Conservation (phyloP, 768 basidiomycete species). For the Collybiopsis confluens region DNA sequence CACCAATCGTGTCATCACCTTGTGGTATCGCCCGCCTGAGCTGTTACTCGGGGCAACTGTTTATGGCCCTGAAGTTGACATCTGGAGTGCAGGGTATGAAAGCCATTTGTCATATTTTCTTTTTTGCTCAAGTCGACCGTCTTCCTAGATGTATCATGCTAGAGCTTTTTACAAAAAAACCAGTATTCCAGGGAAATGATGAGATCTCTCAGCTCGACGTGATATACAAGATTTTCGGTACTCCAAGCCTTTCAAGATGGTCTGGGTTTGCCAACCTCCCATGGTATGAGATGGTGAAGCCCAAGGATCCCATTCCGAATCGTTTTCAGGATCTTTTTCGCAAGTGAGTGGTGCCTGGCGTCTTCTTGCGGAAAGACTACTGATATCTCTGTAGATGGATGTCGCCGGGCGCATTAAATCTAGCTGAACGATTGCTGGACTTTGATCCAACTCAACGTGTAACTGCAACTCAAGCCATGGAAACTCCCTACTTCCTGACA, state of each 20-base stretch:
- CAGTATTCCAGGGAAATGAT: slow-evolving; percentile 96
- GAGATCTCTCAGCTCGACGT: slow-evolving; percentile 97
- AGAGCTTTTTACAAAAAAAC: slow-evolving; percentile 92
- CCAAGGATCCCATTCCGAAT: slow-evolving; percentile 68
- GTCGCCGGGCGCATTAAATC: slow-evolving; percentile 79
- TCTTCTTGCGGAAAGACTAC: background rate
- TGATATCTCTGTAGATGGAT: slow-evolving; percentile 57
- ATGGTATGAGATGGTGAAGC: slow-evolving; percentile 99
- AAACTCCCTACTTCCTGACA: slow-evolving; percentile 76
- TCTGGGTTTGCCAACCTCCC: slow-evolving; percentile 77
- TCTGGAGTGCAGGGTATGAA: slow-evolving; percentile 99
- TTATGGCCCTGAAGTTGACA: slow-evolving; percentile 96
- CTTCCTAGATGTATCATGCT: slow-evolving; percentile 90
- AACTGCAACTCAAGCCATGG: slow-evolving; percentile 76
- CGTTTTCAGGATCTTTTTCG: slow-evolving; percentile 82
- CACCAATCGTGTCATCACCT: slow-evolving; percentile 98
- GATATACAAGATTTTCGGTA: slow-evolving; percentile 88
- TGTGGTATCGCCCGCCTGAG: slow-evolving; percentile 98
- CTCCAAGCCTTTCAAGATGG: slow-evolving; percentile 83
- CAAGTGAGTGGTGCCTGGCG: slow-evolving; percentile 48
- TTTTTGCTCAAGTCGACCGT: background rate
- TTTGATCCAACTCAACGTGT: slow-evolving; percentile 79
- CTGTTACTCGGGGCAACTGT: slow-evolving; percentile 91
- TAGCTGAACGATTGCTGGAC: slow-evolving; percentile 77
- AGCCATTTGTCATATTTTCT: background rate